phyloP scores from a whole-genome alignment of 2,329 filamentous ascomycete species.

The Stemphylium vesicarium region DNA sequence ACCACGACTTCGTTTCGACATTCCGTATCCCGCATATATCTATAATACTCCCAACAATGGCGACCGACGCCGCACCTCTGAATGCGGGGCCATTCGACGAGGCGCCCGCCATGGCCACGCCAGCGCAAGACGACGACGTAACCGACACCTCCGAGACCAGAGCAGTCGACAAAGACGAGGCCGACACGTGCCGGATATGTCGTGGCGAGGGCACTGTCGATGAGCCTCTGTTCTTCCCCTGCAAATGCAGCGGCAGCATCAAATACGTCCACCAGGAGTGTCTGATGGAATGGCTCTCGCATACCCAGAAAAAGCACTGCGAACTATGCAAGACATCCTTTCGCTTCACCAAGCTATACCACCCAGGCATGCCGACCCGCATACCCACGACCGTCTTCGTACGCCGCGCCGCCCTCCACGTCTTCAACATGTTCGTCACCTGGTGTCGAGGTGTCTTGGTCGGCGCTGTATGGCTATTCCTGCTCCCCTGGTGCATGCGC shows the following conservation, averaged over 20 bases:
- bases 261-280: slow-evolving; percentile 98
- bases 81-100: slow-evolving; percentile 21
- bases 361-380: slow-evolving; percentile 86
- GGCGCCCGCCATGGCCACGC: slow-evolving; percentile 8
- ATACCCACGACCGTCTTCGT: slow-evolving; percentile 83
- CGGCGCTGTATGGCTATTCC: slow-evolving; percentile 83
- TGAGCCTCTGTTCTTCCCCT: slow-evolving; percentile 94
- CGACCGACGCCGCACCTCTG: slow-evolving; percentile 25
- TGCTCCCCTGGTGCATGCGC: slow-evolving; percentile 89
- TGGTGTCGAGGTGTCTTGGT: slow-evolving; percentile 83
- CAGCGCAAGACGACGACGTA: too few relatives aligned
- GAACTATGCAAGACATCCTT: slow-evolving; percentile 99
- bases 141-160: slow-evolving; percentile 49
- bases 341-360: slow-evolving; percentile 96
- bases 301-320: slow-evolving; percentile 99
- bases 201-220: slow-evolving; percentile 81
- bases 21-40: background rate
- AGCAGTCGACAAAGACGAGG: slow-evolving; percentile 55
- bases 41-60: slow-evolving; percentile 25
- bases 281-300: slow-evolving; percentile 97
- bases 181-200: slow-evolving; percentile 96
- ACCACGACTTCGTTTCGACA: background rate
- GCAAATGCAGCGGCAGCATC: slow-evolving; percentile 98
- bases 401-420: slow-evolving; percentile 76
- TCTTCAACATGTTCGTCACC: slow-evolving; percentile 72